These are phyloP conservation scores for Mortierella sp. DNA, from an alignment of 371 early-diverging fungal genomes.

Conservation along the genomic window DNA sequence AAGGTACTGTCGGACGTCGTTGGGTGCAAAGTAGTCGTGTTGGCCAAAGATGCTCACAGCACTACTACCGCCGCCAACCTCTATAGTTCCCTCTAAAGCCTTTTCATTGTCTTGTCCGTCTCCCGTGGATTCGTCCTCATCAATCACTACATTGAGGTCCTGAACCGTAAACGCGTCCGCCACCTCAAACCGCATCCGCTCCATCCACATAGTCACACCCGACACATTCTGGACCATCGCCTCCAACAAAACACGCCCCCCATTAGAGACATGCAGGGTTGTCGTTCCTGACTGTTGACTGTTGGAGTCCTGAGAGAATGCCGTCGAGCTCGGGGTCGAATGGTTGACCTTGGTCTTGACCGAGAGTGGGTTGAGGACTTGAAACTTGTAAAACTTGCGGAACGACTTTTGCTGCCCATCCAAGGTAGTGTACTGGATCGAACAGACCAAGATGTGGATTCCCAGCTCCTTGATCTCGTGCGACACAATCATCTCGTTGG, in stretches of 20 bases:
- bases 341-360: conserved; percentile 97
- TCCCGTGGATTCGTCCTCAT: conserved; percentile 14
- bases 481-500: conserved; percentile 78
- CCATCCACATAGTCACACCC: conserved; percentile 84
- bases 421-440: conserved; percentile 82
- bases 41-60: conserved; percentile 70
- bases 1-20: conserved; percentile 92
- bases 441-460: conserved; percentile 91
- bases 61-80: neutral
- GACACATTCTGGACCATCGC: conserved; percentile 94
- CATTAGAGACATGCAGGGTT: conserved; percentile 42
- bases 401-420: conserved; percentile 80
- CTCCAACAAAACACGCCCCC: conserved; percentile 89
- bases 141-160: conserved; percentile 73
- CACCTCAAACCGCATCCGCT: conserved; percentile 90
- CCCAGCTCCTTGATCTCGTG: conserved; percentile 98
- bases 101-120: neutral
- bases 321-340: conserved; percentile 17
- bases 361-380: conserved; percentile 94
- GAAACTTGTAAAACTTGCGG: conserved; percentile 94
- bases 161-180: conserved; percentile 75
- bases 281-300: conserved; percentile 27
- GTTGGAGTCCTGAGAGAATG: conserved; percentile 16
- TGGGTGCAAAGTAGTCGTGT: conserved; percentile 71
- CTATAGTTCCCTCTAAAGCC: neutral